A percentile compares a stretch with the other conserved stretches of the same genome.
phyloP scores from a whole-genome alignment of 345 rosid genomes.

The Anastatica hierochuntica region DNA sequence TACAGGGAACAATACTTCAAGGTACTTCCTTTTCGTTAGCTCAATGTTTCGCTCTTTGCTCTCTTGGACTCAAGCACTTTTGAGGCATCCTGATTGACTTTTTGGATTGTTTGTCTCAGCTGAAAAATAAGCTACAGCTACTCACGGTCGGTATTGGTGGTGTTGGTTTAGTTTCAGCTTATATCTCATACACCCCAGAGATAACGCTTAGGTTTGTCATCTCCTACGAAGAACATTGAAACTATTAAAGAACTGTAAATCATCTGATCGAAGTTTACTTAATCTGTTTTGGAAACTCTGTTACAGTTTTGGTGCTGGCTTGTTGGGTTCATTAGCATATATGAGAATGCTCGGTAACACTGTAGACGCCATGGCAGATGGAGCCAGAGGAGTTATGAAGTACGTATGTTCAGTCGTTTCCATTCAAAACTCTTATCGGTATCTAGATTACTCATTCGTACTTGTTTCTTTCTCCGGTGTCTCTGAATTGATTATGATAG shows the following conservation, averaged over 20 bases:
- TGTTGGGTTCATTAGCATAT: slow-evolving; percentile 66
- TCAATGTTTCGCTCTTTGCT: too few species aligned
- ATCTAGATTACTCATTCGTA: slow-evolving; percentile 1
- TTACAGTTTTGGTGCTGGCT: slow-evolving; percentile 73
- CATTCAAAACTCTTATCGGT: background rate
- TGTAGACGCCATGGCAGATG: slow-evolving; percentile 83
- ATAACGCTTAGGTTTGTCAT: slow-evolving; percentile 68
- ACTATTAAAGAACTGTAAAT: background rate
- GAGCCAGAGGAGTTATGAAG: slow-evolving; percentile 77
- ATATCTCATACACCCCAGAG: slow-evolving; percentile 76
- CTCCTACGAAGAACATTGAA: background rate
- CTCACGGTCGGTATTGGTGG: slow-evolving; percentile 73
- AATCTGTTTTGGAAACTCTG: background rate
- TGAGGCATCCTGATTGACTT: background rate
- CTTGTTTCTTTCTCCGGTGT: background rate
- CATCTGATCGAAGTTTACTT: background rate
- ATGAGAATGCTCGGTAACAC: slow-evolving; percentile 81
- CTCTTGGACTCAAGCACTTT: background rate
- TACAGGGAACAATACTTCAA: slow-evolving; percentile 64
- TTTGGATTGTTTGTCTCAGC: slow-evolving; percentile 39
- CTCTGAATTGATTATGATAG: slow-evolving; percentile 32
- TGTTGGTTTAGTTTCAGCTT: slow-evolving; percentile 78
- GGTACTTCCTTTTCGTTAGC: slow-evolving; percentile 39
- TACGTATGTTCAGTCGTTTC: slow-evolving; percentile 26
- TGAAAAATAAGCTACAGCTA: slow-evolving; percentile 59